Percentiles rank a stretch among this genome's conserved stretches.
These are phyloP conservation scores for Candida awuae DNA, from an alignment of 805 yeast genomes.

Conservation along the genomic window DNA sequence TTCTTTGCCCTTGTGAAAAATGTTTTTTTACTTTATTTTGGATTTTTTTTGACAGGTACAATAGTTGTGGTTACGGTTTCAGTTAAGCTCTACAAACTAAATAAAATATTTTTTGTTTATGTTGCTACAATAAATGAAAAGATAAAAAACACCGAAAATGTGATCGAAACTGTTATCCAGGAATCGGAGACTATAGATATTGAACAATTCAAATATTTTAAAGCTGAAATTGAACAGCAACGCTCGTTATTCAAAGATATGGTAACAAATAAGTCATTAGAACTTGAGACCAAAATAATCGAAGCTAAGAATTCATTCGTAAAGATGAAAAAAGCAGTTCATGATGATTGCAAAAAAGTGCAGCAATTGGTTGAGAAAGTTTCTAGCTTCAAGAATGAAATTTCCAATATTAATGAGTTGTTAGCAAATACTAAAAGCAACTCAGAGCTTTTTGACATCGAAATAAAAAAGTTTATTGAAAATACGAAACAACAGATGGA, in stretches of 20 bases:
- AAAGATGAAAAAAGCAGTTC: slow-evolving; percentile 2
- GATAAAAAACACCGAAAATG: slow-evolving; percentile 7
- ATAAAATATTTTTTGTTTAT: not conserved
- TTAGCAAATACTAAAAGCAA: not conserved
- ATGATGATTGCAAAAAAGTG: slow-evolving; percentile 2
- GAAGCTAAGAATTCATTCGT: not conserved
- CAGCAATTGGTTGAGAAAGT: not conserved
- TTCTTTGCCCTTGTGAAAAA: not conserved
- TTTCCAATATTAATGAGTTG: not conserved
- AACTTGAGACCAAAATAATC: slow-evolving; percentile 4
- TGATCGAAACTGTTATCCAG: slow-evolving; percentile 11
- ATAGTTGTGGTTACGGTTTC: not conserved
- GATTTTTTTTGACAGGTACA: not conserved
- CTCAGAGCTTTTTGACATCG: not conserved
- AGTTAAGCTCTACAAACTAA: not conserved
- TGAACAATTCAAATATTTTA: slow-evolving; percentile 3
- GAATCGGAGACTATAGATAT: slow-evolving; percentile 5
- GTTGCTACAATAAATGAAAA: not conserved
- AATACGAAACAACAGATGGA: slow-evolving; percentile 3
- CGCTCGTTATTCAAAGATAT: slow-evolving; percentile 1
- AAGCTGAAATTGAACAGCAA: slow-evolving; percentile 8
- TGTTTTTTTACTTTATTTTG: not conserved
- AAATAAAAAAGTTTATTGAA: not conserved
- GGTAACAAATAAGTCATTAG: slow-evolving; percentile 5
- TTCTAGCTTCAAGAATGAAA: not conserved